phyloP scores from a whole-genome alignment of 768 basidiomycete genomes.

The Termitomyces sp. region DNA sequence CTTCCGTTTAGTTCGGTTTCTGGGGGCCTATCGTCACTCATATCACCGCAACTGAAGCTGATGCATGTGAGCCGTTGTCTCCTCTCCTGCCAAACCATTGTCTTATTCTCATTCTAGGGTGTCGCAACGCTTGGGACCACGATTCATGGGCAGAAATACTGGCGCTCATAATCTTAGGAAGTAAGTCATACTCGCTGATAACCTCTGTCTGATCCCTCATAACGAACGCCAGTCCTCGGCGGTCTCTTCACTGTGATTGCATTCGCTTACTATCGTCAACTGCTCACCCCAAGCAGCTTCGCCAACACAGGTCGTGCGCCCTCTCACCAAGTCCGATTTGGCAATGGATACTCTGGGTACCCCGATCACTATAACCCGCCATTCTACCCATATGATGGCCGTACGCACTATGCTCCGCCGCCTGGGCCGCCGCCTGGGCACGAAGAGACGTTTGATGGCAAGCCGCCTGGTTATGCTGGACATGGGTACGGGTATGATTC shows the following conservation, averaged over 20 bases:
- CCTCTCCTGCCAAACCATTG: background rate
- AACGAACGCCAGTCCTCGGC: constrained; percentile 38
- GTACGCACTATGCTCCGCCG: constrained; percentile 39
- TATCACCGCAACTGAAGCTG: constrained; percentile 34
- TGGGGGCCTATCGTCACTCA: constrained; percentile 40
- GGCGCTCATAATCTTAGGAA: constrained; percentile 48
- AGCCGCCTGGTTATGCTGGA: constrained; percentile 46
- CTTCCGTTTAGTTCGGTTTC: constrained; percentile 38
- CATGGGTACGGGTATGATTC: constrained; percentile 27
- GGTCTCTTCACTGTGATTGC: constrained; percentile 59
- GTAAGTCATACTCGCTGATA: constrained; percentile 33
- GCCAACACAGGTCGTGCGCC: constrained; percentile 47
- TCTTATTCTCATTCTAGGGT: constrained; percentile 40
- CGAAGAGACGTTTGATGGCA: constrained; percentile 29
- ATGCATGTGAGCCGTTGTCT: constrained; percentile 32
- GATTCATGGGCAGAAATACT: constrained; percentile 69
- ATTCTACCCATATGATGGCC: constrained; percentile 22
- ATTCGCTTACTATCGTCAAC: constrained; percentile 71
- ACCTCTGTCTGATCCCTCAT: background rate
- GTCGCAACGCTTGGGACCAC: constrained; percentile 50
- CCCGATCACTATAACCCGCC: constrained; percentile 57
- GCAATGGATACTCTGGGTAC: constrained; percentile 31
- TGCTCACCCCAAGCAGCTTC: constrained; percentile 59
- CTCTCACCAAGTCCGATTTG: constrained; percentile 27
- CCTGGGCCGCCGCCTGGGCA: constrained; percentile 38